A percentile compares a stretch with the other conserved stretches of the same genome.
Evolutionary conservation across 2,329 filamentous ascomycete species (phyloP).

Genomic region (Paecilomyces sp.): DNA sequence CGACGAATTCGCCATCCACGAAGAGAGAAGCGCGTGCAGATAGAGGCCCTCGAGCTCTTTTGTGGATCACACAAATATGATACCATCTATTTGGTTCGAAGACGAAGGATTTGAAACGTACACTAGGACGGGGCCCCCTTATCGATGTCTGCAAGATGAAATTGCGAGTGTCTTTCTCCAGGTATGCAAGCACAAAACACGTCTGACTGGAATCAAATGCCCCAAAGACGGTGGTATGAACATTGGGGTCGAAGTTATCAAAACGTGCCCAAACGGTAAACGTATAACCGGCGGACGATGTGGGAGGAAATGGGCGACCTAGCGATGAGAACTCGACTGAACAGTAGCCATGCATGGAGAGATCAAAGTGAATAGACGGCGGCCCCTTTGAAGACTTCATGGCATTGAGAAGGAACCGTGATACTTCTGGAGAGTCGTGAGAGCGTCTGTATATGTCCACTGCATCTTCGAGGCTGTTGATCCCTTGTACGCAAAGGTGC

Average conservation of each 20-base stretch:
- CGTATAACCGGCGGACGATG: constrained; percentile 74
- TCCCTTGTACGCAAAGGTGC: constrained; percentile 64
- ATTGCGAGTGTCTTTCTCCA: constrained; percentile 88
- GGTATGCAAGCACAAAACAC: constrained; percentile 87
- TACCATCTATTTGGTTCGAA: constrained; percentile 83
- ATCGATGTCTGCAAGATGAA: constrained; percentile 96
- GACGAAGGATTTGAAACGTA: constrained; percentile 77
- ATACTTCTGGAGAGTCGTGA: constrained; percentile 42
- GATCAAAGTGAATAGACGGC: constrained; percentile 86
- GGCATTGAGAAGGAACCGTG: constrained; percentile 67
- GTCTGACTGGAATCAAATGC: constrained; percentile 87
- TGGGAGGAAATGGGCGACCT: constrained; percentile 76
- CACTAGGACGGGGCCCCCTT: constrained; percentile 74
- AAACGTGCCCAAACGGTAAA: constrained; percentile 84
- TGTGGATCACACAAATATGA: constrained; percentile 83
- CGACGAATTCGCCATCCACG: constrained; percentile 86
- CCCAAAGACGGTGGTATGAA: constrained; percentile 92
- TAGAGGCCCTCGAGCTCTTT: constrained; percentile 65
- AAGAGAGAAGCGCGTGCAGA: constrained; percentile 80
- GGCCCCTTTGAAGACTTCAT: constrained; percentile 69
- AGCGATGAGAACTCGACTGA: constrained; percentile 87
- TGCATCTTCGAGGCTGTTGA: constrained; percentile 75
- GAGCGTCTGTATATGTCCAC: constrained; percentile 63
- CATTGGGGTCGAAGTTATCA: constrained; percentile 73
- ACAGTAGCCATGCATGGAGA: constrained; percentile 78